Conservation (phyloP, 345 rosid species). For the Populus alba region DNA sequence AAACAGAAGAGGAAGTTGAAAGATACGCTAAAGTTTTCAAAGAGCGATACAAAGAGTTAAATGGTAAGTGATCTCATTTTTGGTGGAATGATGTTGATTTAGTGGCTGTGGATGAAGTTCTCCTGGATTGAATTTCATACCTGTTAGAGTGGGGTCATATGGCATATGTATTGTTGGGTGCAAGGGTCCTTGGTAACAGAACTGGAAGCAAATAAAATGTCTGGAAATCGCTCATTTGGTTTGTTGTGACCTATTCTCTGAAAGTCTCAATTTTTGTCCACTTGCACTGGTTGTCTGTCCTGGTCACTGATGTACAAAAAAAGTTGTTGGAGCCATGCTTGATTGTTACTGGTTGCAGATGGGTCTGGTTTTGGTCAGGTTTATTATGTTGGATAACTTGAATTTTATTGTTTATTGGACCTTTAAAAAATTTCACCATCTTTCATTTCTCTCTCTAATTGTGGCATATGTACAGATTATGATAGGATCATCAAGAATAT, state of each 20-base stretch:
- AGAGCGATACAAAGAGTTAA: conserved; percentile 88
- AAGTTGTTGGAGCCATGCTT: neutral
- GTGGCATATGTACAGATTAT: conserved; percentile 48
- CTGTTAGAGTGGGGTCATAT: neutral
- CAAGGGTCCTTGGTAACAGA: neutral
- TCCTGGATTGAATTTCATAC: neutral
- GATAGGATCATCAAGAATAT: conserved; percentile 96
- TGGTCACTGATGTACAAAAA: neutral
- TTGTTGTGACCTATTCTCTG: neutral
- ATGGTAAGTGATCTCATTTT: conserved; percentile 38
- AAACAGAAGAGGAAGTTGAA: conserved; percentile 87
- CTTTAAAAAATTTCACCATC: neutral
- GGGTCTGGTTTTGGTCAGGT: neutral
- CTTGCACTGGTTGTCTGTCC: neutral
- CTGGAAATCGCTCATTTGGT: neutral
- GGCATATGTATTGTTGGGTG: neutral
- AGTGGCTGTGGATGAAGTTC: neutral
- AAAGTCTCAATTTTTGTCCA: neutral
- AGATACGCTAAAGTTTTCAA: conserved; percentile 82
- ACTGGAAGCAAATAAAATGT: neutral
- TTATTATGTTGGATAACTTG: neutral
- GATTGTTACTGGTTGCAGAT: neutral
- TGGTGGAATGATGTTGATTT: neutral
- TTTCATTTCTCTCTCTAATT: neutral
- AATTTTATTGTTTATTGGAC: neutral